Base-by-base conservation (phyloP, 179 eudicot species). In the Nepenthes alata region DNA sequence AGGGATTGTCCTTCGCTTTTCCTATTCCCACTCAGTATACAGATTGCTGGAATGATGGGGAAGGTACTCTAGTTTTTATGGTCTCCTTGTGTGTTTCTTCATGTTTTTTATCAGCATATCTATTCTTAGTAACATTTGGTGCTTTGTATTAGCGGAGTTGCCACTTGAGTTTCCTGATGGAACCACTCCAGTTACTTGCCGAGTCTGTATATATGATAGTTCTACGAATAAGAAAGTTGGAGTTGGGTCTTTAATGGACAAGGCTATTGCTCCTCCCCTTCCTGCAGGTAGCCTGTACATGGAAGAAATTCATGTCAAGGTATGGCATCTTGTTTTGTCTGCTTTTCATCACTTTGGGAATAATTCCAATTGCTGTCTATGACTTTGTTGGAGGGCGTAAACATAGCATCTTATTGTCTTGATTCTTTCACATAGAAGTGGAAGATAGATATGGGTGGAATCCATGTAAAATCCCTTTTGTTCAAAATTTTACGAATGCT, bases 131-230 rank as follows among this genome's bases (percentile, higher is more conserved):
- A 41, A 41, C 45, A 4, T 13, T 60, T 6, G 25, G 25, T 25
- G 25, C 47, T 66, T 37, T 72, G 58, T 34, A 47, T 69, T 74
- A 93, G 98, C 89, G 70, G 97, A 82, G 67, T 70, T 89, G 65
- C 98, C 98, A 11, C 74, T 93, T 70, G 98, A 89, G 80, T 93
- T 93, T 72, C 98, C 98, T 1, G 97, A 93, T 80, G 98, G 98
- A 59, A 93, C 98, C 14, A 89, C 98, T 44, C 97, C 98, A 50
- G 97, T 89, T 57, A 81, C 98, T 5, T 89, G 93, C 73, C 95
- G 98, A 69, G 98, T 93, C 53, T 87, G 89, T 72, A 78, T 93
- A 58, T 93, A 85, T 68, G 98, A 93, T 70, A 78, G 87, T 69
- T 87, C 90, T 56, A 51, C 84, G 60, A 87, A 85, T 62, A 79